A percentile compares a stretch with the other conserved stretches of the same genome.
These are phyloP conservation scores for Pseudonitzschia multiseries DNA, from an alignment of 108 stramenopile genomes.

Conservation along the genomic window DNA sequence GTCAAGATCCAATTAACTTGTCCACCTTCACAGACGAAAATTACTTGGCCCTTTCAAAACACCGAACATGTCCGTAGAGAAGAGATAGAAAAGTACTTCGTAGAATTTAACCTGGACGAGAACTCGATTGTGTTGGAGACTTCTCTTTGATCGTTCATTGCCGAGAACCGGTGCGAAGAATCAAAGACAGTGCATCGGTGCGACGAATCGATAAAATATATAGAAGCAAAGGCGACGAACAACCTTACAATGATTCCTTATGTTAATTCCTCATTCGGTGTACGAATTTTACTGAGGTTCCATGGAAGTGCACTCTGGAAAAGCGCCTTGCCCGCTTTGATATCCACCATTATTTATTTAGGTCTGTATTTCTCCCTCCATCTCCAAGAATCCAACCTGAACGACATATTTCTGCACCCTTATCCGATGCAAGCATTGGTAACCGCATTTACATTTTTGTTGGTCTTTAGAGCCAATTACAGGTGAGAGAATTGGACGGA, in stretches of 20 bases:
- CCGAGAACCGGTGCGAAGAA: too few relatives aligned
- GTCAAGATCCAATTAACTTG: too few relatives aligned
- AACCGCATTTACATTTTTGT: conserved; percentile 61
- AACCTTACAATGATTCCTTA: conserved; percentile 17
- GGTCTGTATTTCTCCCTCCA: neutral
- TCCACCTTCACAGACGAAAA: too few relatives aligned
- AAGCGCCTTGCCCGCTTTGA: conserved; percentile 6
- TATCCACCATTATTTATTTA: neutral
- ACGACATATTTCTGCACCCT: conserved; percentile 42
- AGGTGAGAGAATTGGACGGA: neutral
- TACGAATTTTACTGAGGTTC: neutral
- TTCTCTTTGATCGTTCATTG: too few relatives aligned
- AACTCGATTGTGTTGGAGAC: too few relatives aligned
- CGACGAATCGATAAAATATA: neutral
- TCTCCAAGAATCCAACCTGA: too few relatives aligned
- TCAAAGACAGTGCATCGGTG: too few relatives aligned
- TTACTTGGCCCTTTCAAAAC: neutral
- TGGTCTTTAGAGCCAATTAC: conserved; percentile 62
- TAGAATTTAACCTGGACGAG: too few relatives aligned
- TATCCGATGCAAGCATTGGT: conserved; percentile 67
- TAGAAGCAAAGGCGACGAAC: neutral
- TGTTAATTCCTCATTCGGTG: neutral
- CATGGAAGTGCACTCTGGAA: conserved; percentile 17
- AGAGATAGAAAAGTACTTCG: neutral
- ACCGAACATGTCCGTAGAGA: neutral